A percentile compares a stretch with the other conserved stretches of the same genome.
phyloP scores from a whole-genome alignment of 805 yeast genomes.

The Candida vaughaniae region DNA sequence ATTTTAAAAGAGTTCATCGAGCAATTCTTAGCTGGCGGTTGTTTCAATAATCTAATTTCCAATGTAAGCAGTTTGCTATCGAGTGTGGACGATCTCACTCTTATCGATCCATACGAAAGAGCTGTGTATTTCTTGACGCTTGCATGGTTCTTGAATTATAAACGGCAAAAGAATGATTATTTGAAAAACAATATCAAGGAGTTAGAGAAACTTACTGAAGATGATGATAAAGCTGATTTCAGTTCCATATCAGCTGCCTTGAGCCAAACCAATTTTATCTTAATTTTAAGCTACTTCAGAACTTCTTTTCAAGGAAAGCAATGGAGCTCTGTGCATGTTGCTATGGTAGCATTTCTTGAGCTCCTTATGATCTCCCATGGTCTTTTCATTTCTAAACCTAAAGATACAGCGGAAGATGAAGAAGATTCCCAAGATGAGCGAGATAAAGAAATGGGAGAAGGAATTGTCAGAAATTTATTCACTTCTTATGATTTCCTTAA shows the following conservation, averaged over 20 bases:
- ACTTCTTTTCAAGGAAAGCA: conserved; percentile 42
- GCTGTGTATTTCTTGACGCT: conserved; percentile 54
- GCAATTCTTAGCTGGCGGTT: conserved; percentile 61
- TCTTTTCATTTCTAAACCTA: conserved; percentile 32
- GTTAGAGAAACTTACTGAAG: conserved; percentile 14
- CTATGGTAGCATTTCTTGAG: conserved; percentile 65
- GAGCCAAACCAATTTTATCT: conserved; percentile 58
- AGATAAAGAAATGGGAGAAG: conserved; percentile 49
- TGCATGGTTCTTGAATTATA: conserved; percentile 77
- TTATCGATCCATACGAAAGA: conserved; percentile 34
- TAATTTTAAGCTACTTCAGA: conserved; percentile 48
- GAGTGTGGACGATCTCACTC: conserved; percentile 27
- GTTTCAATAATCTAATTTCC: conserved; percentile 65
- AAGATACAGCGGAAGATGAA: conserved; percentile 35
- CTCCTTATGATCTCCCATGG: conserved; percentile 49
- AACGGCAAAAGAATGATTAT: conserved; percentile 33
- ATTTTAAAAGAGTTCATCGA: conserved; percentile 50
- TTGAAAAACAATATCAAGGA: conserved; percentile 9
- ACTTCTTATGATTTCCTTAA: conserved; percentile 60
- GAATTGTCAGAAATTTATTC: conserved; percentile 67
- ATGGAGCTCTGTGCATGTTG: conserved; percentile 67
- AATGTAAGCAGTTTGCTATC: conserved; percentile 47
- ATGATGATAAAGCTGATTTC: conserved; percentile 31
- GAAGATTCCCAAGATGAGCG: conserved; percentile 41
- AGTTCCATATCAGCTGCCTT: conserved; percentile 55